Evolutionary conservation across 1,284 basidiomycete genomes (phyloP), one percentile per base, ranked within the genome.

Genomic region (Cutaneotrichosporon sp.): DNA sequence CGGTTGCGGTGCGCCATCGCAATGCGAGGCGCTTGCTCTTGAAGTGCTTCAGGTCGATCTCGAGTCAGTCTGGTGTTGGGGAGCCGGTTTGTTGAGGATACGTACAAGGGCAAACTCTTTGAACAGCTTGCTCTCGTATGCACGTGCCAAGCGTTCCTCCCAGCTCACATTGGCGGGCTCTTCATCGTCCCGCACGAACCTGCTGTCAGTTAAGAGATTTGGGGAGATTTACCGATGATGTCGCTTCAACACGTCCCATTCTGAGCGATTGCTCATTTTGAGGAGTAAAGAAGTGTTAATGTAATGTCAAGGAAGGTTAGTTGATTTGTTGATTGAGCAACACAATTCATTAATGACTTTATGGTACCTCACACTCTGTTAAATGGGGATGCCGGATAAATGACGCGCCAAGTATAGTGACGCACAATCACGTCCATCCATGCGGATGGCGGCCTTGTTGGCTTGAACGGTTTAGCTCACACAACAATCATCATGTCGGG

Each of bases 1-100:
- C 94, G 4, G 84, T 82, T 72, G 95, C 92, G 0, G 92, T 93
- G 38, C 93, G 85, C 93, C 94, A 97, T 5, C 94, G 87, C 5
- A 97, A 82, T 0, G 92, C 88, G 75, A 97, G 89, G 87, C 89
- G 89, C n/a, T 91, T 90, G 0, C 89, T 88, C 81, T 93, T 95
- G 84, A 90, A 96, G 76, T 96, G 93, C 80, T 96, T 96, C 67
- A 97, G 82, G 80, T 97, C 91, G 75, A 93, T 92, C 77, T 78
- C 61, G 34, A 0, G 46, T 60, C 36, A 47, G 57, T n/a, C 16
- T 5, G 5, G 7, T 16, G 26, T 34, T 2, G 26, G 26, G 18
- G 22, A 30, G 26, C 40, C 13, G 4, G 34, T 5, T 5, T 13
- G 34, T 36, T 13, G 34, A 9, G 22, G 22, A 30, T 3, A 68